phyloP scores from a whole-genome alignment of 805 yeast species.

The Blastobotrys peoriensis region DNA sequence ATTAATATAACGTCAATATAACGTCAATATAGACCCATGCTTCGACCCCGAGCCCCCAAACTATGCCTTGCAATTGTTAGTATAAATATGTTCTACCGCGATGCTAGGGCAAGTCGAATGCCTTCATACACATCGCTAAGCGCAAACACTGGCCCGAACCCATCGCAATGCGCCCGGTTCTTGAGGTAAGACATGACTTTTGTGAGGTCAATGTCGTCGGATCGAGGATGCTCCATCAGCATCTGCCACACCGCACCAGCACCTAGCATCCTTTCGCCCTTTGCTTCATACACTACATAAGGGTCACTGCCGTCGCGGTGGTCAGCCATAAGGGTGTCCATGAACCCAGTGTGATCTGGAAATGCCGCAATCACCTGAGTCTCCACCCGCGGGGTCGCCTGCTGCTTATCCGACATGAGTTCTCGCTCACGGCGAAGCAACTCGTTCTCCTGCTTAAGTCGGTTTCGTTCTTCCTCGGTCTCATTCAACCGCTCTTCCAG shows the following conservation, averaged over 20 bases:
- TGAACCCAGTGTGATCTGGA: conserved; percentile 17
- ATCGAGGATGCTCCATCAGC: conserved; percentile 37
- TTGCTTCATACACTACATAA: conserved; percentile 1
- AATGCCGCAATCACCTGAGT: conserved; percentile 12
- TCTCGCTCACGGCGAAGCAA: conserved; percentile 47
- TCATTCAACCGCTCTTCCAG: conserved; percentile 51
- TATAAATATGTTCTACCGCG: not conserved
- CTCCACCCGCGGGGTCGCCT: conserved; percentile 21
- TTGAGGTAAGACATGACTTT: conserved; percentile 51
- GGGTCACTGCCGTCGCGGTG: conserved; percentile 15
- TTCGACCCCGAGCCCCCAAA: too few relatives aligned
- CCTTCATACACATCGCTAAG: conserved; percentile 19
- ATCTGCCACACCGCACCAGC: conserved; percentile 83
- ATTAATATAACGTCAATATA: too few relatives aligned
- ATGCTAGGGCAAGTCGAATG: conserved; percentile 13
- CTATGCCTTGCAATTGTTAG: too few relatives aligned
- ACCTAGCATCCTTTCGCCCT: conserved; percentile 48
- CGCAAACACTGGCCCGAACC: conserved; percentile 47
- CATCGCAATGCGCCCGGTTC: conserved; percentile 74
- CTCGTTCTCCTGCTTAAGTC: conserved; percentile 44
- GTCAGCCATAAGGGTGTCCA: conserved; percentile 12
- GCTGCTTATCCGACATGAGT: conserved; percentile 57
- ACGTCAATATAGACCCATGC: too few relatives aligned
- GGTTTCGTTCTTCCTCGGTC: conserved; percentile 50
- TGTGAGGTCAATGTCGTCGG: conserved; percentile 46